A percentile compares a stretch with the other conserved stretches of the same genome.
Evolutionary conservation across 208 protist genomes (phyloP).

Genomic region (Trichomonas gallinae): DNA sequence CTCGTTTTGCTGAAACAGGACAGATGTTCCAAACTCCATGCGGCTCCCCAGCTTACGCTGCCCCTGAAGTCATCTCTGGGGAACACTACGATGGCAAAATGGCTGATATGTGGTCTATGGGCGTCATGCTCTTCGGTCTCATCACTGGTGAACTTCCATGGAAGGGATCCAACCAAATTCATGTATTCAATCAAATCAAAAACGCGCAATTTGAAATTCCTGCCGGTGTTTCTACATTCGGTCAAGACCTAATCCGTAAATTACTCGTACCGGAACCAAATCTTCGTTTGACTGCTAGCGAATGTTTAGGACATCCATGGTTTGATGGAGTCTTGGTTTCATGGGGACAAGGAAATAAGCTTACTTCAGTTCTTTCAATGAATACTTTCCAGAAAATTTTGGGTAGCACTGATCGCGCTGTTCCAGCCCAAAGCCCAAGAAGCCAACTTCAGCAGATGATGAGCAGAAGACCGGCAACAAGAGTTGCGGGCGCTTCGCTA

Average conservation of each 20-base stretch:
- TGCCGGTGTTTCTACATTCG: not conserved
- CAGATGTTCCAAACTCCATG: not conserved
- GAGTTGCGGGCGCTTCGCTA: not conserved
- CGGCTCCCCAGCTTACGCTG: not conserved
- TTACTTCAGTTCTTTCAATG: not conserved
- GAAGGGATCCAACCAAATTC: not conserved
- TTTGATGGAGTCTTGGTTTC: not conserved
- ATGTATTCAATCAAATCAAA: not conserved
- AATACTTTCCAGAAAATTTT: not conserved
- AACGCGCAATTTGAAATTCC: not conserved
- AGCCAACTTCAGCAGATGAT: not conserved
- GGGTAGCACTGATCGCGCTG: not conserved
- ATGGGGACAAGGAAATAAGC: not conserved
- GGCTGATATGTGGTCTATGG: not conserved
- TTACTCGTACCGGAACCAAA: not conserved
- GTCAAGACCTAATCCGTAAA: not conserved
- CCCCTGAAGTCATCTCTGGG: not conserved
- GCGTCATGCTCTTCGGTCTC: not conserved
- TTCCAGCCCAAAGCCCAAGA: not conserved
- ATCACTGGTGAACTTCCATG: not conserved
- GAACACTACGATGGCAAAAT: not conserved
- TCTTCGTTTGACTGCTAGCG: not conserved
- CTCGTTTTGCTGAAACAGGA: not conserved
- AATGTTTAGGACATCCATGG: slow-evolving; percentile 10
- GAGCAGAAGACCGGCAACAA: not conserved